Evolutionary conservation across 805 yeast species (phyloP).

Genomic region (Blastobotrys americana): DNA sequence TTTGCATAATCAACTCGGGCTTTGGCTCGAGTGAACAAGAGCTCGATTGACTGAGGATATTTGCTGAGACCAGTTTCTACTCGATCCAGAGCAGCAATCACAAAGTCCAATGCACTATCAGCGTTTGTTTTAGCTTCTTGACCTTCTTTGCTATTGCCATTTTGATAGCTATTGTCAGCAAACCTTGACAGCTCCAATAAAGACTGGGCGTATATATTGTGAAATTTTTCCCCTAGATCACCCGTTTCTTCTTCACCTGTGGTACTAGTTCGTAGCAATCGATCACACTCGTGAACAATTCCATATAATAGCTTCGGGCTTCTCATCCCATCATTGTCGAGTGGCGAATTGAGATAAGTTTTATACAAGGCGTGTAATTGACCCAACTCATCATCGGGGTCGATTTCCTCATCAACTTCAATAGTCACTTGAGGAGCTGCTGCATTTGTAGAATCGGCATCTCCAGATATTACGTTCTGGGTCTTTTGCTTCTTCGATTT

Average conservation of each 20-base stretch:
- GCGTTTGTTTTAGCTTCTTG: not conserved
- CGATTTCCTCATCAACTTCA: constrained; percentile 61
- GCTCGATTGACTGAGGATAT: constrained; percentile 36
- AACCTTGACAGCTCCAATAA: constrained; percentile 29
- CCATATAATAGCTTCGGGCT: constrained; percentile 44
- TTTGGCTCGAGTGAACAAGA: constrained; percentile 48
- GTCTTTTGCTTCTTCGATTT: constrained; percentile 41
- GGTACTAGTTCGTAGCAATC: constrained; percentile 40
- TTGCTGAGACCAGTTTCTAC: constrained; percentile 49
- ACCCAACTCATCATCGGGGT: constrained; percentile 70
- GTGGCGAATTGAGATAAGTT: constrained; percentile 47
- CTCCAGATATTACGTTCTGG: constrained; percentile 14
- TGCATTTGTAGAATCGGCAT: constrained; percentile 14
- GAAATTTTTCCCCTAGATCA: constrained; percentile 40
- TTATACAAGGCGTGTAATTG: constrained; percentile 70
- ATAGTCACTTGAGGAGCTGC: constrained; percentile 43
- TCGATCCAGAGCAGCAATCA: constrained; percentile 68
- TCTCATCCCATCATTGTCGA: constrained; percentile 7
- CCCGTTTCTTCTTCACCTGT: constrained; percentile 22
- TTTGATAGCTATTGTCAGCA: constrained; percentile 22
- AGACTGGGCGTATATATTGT: constrained; percentile 67
- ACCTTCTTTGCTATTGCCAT: constrained; percentile 19
- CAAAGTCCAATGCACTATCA: constrained; percentile 44
- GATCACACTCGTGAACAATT: constrained; percentile 85
- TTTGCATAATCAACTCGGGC: constrained; percentile 39